Base-by-base conservation (phyloP, 2,329 filamentous ascomycete genomes). In the Macrophomina phaseolina region DNA sequence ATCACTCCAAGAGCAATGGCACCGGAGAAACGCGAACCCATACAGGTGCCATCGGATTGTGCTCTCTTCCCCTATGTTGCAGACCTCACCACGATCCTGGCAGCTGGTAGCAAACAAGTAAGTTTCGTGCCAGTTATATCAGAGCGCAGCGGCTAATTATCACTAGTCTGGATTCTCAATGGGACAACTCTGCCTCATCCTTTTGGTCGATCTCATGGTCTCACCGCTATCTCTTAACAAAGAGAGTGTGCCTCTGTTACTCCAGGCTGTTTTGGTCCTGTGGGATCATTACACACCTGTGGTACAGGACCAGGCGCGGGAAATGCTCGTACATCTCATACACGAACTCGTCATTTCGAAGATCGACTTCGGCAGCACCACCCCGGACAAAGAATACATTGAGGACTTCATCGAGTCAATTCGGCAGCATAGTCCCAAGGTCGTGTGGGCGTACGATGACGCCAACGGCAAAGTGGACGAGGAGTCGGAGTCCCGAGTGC, bases 1-100 rank as follows among this genome's bases (percentile, higher is more conserved):
- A 93, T 99, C 69, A 92, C 89, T 0, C 94, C 96, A 0, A 96
- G 95, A 77, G 91, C 93, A n/a, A 98, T 99, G 94, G 93, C 97
- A 9, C 92, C 85, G 87, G 58, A 69, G 32, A 69, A 70, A 60
- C 48, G 61, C 2, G 61, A 69, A 40, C 74, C 74, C 12, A 46
- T 63, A 14, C 65, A 67, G 32, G 68, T 90, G 7, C 92, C 93
- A 1, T 86, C 90, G 0, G 94, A 97, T 74, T 86, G 90, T 64
- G 85, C 84, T 67, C 86, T 86, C 62, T 82, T 98, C 42, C 95
- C 95, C 0, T 98, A 99, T 76, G 91, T 96, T 72, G 94, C 94
- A 18, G 93, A 97, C 74, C 81, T 98, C 32, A 84, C 86, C 2
- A 88, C 92, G 49, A 90, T 92, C 2, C 81, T 97, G 7, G 94